These are phyloP conservation scores for Volvox africanus DNA, from an alignment of 139 green algal genomes.

Conservation along the genomic window DNA sequence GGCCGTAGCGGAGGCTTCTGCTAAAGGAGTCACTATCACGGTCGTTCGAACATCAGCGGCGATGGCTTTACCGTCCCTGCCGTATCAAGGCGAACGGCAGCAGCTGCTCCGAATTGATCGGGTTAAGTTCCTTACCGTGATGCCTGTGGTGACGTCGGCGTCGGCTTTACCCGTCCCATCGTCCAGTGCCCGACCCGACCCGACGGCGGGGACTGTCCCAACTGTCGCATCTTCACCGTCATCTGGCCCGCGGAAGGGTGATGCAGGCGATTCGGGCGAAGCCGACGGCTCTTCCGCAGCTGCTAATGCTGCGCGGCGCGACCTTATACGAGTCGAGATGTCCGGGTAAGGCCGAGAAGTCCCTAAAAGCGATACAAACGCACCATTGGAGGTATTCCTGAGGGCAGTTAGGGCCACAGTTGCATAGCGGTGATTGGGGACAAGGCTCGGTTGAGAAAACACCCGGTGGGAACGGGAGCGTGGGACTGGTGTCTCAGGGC, in stretches of 20 bases:
- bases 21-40: not conserved
- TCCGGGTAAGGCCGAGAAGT: constrained; percentile 2
- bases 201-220: not conserved
- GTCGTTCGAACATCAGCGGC: not conserved
- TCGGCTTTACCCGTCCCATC: not conserved
- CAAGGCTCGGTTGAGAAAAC: no score
- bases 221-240: no score
- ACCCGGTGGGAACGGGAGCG: no score
- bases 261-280: not conserved
- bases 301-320: not conserved
- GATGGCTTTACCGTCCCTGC: not conserved
- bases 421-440: no score
- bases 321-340: not conserved
- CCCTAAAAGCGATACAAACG: no score
- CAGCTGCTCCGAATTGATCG: constrained; percentile 7
- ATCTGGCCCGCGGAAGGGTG: not conserved
- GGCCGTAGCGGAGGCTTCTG: not conserved
- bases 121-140: not conserved
- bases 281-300: no score
- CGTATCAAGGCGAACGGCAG: constrained; percentile 9
- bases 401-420: no score
- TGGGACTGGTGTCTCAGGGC: no score
- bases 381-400: no score
- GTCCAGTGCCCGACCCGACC: no score
- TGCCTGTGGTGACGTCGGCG: no score